A percentile compares a stretch with the other conserved stretches of the same genome.
phyloP scores from a whole-genome alignment of 257 asterid species.

The Rauvolfia tetraphylla region DNA sequence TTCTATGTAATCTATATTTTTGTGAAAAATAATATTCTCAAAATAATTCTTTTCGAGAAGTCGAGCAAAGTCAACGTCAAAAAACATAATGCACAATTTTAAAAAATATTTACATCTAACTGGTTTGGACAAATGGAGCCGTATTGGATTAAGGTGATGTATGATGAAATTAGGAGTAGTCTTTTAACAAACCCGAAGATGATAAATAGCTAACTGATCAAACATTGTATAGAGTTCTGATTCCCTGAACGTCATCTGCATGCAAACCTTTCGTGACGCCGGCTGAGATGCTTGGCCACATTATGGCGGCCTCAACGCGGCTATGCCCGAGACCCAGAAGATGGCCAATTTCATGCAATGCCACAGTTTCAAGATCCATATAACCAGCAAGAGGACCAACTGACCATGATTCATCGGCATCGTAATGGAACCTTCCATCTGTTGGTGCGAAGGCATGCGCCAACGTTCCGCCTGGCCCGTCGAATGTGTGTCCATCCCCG shows the following conservation, averaged over 20 bases:
- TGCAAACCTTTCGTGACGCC: slow-evolving; percentile 21
- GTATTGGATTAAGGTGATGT: no score
- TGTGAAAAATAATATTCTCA: no score
- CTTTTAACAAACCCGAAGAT: no score
- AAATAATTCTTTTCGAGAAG: no score
- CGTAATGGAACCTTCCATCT: slow-evolving; percentile 15
- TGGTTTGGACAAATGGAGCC: no score
- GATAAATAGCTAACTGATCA: not conserved
- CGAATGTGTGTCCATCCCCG: slow-evolving; percentile 28
- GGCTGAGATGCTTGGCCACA: slow-evolving; percentile 16
- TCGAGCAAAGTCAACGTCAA: no score
- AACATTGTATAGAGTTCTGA: not conserved
- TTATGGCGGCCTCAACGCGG: slow-evolving; percentile 18
- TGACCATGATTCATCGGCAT: not conserved
- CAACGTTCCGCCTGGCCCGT: slow-evolving; percentile 29
- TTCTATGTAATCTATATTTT: no score
- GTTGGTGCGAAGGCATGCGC: slow-evolving; percentile 37
- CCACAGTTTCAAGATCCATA: slow-evolving; percentile 27
- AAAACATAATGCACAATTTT: no score
- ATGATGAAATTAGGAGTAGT: no score
- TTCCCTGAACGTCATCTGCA: slow-evolving; percentile 30
- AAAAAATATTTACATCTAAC: no score
- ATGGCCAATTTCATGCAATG: slow-evolving; percentile 44
- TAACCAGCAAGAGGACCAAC: slow-evolving; percentile 16
- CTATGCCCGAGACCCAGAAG: slow-evolving; percentile 41